Percentiles rank a stretch among this genome's conserved stretches.
Conservation (phyloP, 2,329 filamentous ascomycete genomes). For the Geosmithia flava region DNA sequence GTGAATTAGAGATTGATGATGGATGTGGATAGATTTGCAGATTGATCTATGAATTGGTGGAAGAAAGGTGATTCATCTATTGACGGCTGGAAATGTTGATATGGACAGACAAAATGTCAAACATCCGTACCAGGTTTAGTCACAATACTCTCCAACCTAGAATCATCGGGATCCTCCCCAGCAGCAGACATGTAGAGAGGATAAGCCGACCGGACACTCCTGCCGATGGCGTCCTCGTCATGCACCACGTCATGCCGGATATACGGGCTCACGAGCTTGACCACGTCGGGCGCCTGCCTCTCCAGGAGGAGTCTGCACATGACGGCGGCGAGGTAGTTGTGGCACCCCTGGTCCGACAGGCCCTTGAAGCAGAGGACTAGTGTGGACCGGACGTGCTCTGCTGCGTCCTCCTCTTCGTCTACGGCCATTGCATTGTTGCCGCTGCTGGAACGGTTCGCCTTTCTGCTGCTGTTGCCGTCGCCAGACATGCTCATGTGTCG, state of each 20-base stretch:
- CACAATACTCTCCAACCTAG: neutral
- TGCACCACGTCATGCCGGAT: neutral
- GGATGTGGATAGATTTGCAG: no score
- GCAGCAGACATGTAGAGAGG: neutral
- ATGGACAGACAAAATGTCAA: neutral
- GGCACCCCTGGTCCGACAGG: conserved; percentile 4
- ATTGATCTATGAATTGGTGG: neutral
- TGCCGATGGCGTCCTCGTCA: neutral
- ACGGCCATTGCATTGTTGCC: neutral
- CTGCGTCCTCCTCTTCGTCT: conserved; percentile 7
- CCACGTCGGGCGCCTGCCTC: neutral
- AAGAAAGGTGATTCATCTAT: neutral
- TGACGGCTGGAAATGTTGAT: neutral
- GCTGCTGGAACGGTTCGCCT: neutral
- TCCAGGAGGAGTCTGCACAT: neutral
- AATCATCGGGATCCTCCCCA: neutral
- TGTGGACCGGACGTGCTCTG: conserved; percentile 12
- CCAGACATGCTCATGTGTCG: neutral
- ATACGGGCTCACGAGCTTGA: neutral
- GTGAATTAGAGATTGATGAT: no score
- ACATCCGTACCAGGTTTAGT: neutral
- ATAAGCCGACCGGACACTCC: neutral
- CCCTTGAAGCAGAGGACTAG: conserved; percentile 21
- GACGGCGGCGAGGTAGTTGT: neutral
- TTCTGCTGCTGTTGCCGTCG: neutral